phyloP scores from a whole-genome alignment of 805 yeast species.

The Candida multigemmis region DNA sequence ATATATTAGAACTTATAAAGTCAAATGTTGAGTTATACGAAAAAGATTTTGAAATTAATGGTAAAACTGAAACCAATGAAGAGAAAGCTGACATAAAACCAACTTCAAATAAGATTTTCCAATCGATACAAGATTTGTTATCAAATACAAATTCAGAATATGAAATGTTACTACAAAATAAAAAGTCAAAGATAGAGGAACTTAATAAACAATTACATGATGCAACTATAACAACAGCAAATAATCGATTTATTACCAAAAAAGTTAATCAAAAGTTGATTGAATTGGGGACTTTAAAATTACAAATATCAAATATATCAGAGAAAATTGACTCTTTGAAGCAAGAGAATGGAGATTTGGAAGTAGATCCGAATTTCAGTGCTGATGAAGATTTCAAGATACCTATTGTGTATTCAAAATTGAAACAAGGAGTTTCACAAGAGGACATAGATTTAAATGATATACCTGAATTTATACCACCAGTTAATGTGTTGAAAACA shows the following conservation, averaged over 20 bases:
- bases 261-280: slow-evolving; percentile 27
- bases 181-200: slow-evolving; percentile 23
- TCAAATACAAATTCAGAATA: slow-evolving; percentile 28
- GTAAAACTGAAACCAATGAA: slow-evolving; percentile 2
- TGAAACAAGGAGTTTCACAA: no score
- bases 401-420: slow-evolving; percentile 47
- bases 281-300: slow-evolving; percentile 41
- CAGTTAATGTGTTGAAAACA: slow-evolving; percentile 55
- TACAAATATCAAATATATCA: slow-evolving; percentile 31
- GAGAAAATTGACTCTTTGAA: slow-evolving; percentile 23
- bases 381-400: slow-evolving; percentile 91
- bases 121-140: slow-evolving; percentile 29
- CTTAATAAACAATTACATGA: slow-evolving; percentile 29
- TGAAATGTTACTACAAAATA: slow-evolving; percentile 25
- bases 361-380: slow-evolving; percentile 60
- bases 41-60: slow-evolving; percentile 12
- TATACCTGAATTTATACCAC: no score
- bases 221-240: slow-evolving; percentile 33
- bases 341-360: slow-evolving; percentile 34
- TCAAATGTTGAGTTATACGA: slow-evolving; percentile 25
- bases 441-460: no score
- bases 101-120: slow-evolving; percentile 19
- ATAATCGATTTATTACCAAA: slow-evolving; percentile 26
- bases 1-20: slow-evolving; percentile 22
- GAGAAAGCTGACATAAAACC: slow-evolving; percentile 3